A percentile compares a stretch with the other conserved stretches of the same genome.
Conservation (phyloP, 495 filamentous ascomycete genomes). For the Penicillium antarcticum region DNA sequence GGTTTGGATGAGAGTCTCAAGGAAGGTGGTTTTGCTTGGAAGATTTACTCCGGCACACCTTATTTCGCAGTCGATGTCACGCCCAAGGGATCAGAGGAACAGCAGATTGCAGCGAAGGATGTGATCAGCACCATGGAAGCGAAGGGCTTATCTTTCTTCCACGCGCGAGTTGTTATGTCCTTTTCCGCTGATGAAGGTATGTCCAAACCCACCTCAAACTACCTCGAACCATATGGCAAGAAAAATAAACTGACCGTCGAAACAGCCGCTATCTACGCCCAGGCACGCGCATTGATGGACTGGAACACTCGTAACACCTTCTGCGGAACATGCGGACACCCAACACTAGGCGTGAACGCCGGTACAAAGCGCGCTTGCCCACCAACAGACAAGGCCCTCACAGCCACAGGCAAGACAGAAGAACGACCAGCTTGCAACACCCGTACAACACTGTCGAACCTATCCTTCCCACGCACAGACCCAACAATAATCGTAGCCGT, state of each 20-base stretch:
- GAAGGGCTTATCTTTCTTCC: slow-evolving; percentile 56
- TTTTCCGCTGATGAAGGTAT: slow-evolving; percentile 61
- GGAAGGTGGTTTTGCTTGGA: slow-evolving; percentile 46
- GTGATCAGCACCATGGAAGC: slow-evolving; percentile 56
- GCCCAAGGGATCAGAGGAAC: slow-evolving; percentile 55
- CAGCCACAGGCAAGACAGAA: slow-evolving; percentile 28
- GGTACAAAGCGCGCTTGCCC: slow-evolving; percentile 92
- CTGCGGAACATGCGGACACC: slow-evolving; percentile 82
- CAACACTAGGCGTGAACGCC: slow-evolving; percentile 79
- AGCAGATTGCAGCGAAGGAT: slow-evolving; percentile 40
- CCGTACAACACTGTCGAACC: slow-evolving; percentile 62
- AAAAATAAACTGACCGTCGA: slow-evolving; percentile 6
- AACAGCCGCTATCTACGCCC: slow-evolving; percentile 84
- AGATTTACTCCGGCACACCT: slow-evolving; percentile 69
- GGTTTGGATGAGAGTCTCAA: slow-evolving; percentile 73
- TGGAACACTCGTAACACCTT: slow-evolving; percentile 94
- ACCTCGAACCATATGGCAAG: background rate
- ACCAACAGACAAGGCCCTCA: slow-evolving; percentile 59
- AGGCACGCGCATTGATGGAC: slow-evolving; percentile 83
- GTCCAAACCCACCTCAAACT: background rate
- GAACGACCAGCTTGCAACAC: slow-evolving; percentile 72
- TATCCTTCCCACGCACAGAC: slow-evolving; percentile 90
- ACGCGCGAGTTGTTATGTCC: slow-evolving; percentile 55
- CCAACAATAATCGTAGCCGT: slow-evolving; percentile 95
- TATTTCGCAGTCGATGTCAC: slow-evolving; percentile 91